Percentiles rank a stretch among this genome's conserved stretches.
Conservation (phyloP, 345 rosid species). For the Hevea brasiliensis region DNA sequence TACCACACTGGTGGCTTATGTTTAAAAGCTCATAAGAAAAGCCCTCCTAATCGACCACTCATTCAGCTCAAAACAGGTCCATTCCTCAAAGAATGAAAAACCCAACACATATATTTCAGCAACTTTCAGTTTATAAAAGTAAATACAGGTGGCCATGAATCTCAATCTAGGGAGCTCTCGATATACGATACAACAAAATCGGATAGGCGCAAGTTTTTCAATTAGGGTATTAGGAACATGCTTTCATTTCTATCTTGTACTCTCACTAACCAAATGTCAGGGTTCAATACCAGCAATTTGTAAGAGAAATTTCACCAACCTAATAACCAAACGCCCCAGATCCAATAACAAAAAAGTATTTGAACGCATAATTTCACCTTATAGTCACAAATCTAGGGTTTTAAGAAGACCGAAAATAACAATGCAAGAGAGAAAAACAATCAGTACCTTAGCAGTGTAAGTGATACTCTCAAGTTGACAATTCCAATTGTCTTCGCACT, state of each 20-base stretch:
- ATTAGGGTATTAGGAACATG: not conserved
- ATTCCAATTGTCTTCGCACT: constrained; percentile 95
- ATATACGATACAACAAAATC: not conserved
- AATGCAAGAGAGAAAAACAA: not conserved
- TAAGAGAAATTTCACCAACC: not conserved
- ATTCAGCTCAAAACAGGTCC: not conserved
- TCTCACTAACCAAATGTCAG: not conserved
- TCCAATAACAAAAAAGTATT: not conserved
- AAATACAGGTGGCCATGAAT: not conserved
- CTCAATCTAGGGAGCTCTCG: no score
- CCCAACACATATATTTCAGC: not conserved
- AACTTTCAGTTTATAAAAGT: not conserved
- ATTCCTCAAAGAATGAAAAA: not conserved
- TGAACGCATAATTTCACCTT: not conserved
- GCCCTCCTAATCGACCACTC: not conserved
- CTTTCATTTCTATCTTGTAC: not conserved
- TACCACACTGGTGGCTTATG: not conserved
- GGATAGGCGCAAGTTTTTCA: not conserved
- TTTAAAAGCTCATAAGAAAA: not conserved
- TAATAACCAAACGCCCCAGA: not conserved
- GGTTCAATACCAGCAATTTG: not conserved
- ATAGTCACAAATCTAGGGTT: constrained; percentile 31
- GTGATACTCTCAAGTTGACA: constrained; percentile 86
- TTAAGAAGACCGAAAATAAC: not conserved
- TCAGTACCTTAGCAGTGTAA: constrained; percentile 64